phyloP scores from a whole-genome alignment of 257 asterid species.

The Nicotiana otophora region DNA sequence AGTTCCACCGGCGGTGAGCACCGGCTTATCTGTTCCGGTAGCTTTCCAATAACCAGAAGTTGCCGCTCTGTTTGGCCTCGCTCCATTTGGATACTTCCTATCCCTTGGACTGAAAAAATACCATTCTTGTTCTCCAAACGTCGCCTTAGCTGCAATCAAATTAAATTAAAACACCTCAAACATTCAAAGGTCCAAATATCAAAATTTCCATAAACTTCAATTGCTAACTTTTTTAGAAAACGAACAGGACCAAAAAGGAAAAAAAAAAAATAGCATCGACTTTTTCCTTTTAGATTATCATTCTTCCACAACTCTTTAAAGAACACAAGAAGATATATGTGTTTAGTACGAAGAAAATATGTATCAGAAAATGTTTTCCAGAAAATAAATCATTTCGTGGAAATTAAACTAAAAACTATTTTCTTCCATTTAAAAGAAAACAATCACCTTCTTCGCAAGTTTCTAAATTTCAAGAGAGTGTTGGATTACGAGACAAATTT shows the following conservation, averaged over 20 bases:
- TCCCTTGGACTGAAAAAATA: constrained; percentile 47
- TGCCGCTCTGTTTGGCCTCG: constrained; percentile 46
- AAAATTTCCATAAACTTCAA: background rate
- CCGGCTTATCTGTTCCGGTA: constrained; percentile 58
- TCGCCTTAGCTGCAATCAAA: constrained; percentile 31
- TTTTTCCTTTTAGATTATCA: too few relatives aligned
- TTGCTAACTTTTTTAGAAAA: background rate
- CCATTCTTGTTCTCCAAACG: constrained; percentile 52
- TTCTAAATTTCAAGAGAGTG: too few relatives aligned
- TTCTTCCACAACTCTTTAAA: too few relatives aligned
- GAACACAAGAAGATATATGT: too few relatives aligned
- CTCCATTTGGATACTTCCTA: constrained; percentile 49
- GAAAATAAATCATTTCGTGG: too few relatives aligned
- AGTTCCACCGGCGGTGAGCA: constrained; percentile 40
- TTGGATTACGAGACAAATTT: too few relatives aligned
- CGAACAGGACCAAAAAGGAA: background rate
- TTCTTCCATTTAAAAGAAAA: too few relatives aligned
- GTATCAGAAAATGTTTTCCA: too few relatives aligned
- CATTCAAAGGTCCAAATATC: background rate
- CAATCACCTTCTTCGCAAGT: too few relatives aligned
- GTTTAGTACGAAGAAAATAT: too few relatives aligned
- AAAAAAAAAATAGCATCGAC: background rate
- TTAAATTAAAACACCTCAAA: background rate
- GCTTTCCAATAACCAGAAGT: constrained; percentile 60
- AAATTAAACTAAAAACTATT: too few relatives aligned